Conservation (phyloP, 148 eudicot genomes). For the Amaranthus cruentus region DNA sequence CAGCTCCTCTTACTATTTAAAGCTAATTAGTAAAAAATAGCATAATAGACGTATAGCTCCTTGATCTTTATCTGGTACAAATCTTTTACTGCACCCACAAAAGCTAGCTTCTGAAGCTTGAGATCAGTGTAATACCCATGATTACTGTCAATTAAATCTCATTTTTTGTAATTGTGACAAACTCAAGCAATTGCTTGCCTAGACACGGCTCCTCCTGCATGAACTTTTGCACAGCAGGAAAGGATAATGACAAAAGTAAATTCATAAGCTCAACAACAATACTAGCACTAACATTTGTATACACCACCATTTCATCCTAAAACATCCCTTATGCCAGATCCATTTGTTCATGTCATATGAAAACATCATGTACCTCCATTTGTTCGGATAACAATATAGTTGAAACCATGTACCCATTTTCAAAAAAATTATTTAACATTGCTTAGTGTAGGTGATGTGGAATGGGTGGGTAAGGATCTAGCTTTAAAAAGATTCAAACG, state of each 20-base stretch:
- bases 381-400: conserved; percentile 36
- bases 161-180: conserved; percentile 48
- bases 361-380: conserved; percentile 46
- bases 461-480: conserved; percentile 39
- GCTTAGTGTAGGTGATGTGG: conserved; percentile 41
- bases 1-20: conserved; percentile 45
- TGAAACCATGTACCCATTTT: conserved; percentile 41
- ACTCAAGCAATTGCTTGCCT: conserved; percentile 66
- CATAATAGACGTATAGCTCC: conserved; percentile 54
- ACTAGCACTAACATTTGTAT: conserved; percentile 22
- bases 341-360: conserved; percentile 54
- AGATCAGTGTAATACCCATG: conserved; percentile 45
- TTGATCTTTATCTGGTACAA: conserved; percentile 34
- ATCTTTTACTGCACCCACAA: conserved; percentile 36
- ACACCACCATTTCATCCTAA: conserved; percentile 39
- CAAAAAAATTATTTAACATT: conserved; percentile 46
- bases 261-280: conserved; percentile 43
- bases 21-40: conserved; percentile 46
- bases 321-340: conserved; percentile 36
- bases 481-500: conserved; percentile 42
- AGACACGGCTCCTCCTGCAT: conserved; percentile 24
- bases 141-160: conserved; percentile 34
- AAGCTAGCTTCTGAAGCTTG: conserved; percentile 51
- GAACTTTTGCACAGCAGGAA: conserved; percentile 40
- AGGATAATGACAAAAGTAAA: conserved; percentile 58